Evolutionary conservation across 345 rosid genomes (phyloP).

Genomic region (Bruguiera sexangula): DNA sequence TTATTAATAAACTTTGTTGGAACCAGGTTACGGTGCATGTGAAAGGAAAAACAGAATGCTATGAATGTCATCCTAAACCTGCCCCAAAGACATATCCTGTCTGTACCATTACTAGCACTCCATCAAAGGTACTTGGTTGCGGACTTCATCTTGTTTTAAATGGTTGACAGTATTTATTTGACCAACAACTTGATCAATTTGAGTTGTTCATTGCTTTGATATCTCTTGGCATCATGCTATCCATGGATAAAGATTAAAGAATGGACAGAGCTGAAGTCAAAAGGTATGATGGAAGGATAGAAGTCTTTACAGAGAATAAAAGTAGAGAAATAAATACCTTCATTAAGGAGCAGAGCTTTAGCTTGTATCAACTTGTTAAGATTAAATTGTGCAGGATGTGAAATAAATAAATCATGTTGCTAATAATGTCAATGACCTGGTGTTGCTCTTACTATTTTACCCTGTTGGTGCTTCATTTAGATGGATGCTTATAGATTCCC

Average conservation of each 20-base stretch:
- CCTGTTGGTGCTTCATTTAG: not conserved
- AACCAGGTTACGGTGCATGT: conserved; percentile 82
- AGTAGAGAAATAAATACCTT: too few species aligned
- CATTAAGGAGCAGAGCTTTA: not conserved
- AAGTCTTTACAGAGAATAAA: too few species aligned
- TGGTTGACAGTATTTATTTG: too few species aligned
- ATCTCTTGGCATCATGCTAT: too few species aligned
- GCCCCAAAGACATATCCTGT: conserved; percentile 98
- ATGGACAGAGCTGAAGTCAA: too few species aligned
- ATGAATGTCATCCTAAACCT: conserved; percentile 95
- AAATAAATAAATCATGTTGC: not conserved
- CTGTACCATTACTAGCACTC: conserved; percentile 98
- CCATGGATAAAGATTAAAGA: too few species aligned
- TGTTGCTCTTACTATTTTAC: not conserved
- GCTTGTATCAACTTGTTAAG: not conserved
- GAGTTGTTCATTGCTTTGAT: too few species aligned
- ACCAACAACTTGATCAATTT: too few species aligned
- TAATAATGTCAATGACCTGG: not conserved
- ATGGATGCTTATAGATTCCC: conserved; percentile 3
- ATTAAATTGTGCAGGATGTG: not conserved
- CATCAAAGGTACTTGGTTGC: conserved; percentile 71
- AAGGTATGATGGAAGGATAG: too few species aligned
- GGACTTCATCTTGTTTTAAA: not conserved
- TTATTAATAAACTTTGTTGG: conserved; percentile 12
- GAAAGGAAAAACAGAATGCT: conserved; percentile 94